Conservation (phyloP, 2,329 filamentous ascomycete species). For the Incumbomyces delicatus region DNA sequence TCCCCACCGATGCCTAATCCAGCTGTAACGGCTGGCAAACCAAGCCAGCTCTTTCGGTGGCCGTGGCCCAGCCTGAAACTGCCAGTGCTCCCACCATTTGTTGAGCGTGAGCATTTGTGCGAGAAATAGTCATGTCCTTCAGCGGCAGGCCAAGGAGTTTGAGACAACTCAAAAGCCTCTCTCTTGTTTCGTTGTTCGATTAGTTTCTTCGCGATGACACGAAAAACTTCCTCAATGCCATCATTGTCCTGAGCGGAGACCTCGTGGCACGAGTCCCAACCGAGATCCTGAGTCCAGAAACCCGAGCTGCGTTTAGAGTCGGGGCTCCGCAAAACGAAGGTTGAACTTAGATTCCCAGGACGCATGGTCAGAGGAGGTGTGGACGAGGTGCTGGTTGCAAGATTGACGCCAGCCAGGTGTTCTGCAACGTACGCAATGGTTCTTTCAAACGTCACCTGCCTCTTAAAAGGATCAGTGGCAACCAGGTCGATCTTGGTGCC, state of each 20-base stretch:
- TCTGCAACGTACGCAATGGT: conserved; percentile 95
- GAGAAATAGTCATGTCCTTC: conserved; percentile 19
- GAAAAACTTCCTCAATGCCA: conserved; percentile 92
- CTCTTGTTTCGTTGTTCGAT: conserved; percentile 60
- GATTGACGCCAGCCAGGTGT: conserved; percentile 45
- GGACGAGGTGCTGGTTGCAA: conserved; percentile 55
- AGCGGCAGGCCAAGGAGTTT: conserved; percentile 32
- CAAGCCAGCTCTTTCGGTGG: conserved; percentile 59
- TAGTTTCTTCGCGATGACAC: conserved; percentile 75
- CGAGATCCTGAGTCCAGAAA: conserved; percentile 78
- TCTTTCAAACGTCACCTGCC: conserved; percentile 85
- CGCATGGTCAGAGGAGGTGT: conserved; percentile 54
- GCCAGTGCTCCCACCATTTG: conserved; percentile 42
- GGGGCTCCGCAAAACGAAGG: conserved; percentile 22
- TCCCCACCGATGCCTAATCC: conserved; percentile 27
- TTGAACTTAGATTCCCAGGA: conserved; percentile 21
- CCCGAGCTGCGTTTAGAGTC: conserved; percentile 39
- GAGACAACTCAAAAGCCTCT: conserved; percentile 40
- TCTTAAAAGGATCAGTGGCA: conserved; percentile 64
- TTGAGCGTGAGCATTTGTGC: conserved; percentile 30
- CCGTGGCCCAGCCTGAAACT: conserved; percentile 51
- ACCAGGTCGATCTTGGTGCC: conserved; percentile 91
- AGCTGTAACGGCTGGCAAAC: conserved; percentile 39
- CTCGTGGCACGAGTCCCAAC: conserved; percentile 96
- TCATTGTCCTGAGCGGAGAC: conserved; percentile 90